Percentiles rank a stretch among this genome's conserved stretches.
phyloP scores from a whole-genome alignment of 371 early-diverging fungal species.

The Mucor piriformis region DNA sequence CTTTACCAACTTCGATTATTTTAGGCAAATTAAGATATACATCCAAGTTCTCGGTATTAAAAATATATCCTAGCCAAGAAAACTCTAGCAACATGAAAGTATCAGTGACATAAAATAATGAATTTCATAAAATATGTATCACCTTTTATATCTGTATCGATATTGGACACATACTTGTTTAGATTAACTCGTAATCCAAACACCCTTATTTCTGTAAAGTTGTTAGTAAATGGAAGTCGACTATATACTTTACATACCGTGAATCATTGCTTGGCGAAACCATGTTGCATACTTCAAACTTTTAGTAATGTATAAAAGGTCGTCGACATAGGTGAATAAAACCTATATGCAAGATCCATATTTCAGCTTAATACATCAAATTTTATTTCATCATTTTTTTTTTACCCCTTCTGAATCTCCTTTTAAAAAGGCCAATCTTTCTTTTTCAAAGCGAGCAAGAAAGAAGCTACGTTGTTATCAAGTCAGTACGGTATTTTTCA shows the following conservation, averaged over 20 bases:
- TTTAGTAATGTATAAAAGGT: slow-evolving; percentile 74
- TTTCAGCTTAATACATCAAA: too few species aligned
- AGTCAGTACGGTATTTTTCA: too few species aligned
- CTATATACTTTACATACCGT: slow-evolving; percentile 55
- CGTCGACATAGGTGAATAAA: slow-evolving; percentile 79
- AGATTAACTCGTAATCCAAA: slow-evolving; percentile 34
- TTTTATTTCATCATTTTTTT: too few species aligned
- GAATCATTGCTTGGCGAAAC: slow-evolving; percentile 53
- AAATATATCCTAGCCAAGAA: slow-evolving; percentile 82
- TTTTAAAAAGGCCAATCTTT: slow-evolving; percentile 19
- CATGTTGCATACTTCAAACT: slow-evolving; percentile 26
- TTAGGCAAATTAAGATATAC: slow-evolving; percentile 61
- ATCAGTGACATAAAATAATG: slow-evolving; percentile 2
- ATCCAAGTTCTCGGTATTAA: slow-evolving; percentile 66
- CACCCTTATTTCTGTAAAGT: slow-evolving; percentile 46
- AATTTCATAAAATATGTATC: neutral
- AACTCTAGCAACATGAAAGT: slow-evolving; percentile 66
- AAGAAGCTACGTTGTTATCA: slow-evolving; percentile 56
- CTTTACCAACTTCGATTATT: slow-evolving; percentile 34
- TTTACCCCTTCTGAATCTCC: slow-evolving; percentile 30
- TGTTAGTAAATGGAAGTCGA: slow-evolving; percentile 20
- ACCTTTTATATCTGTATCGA: slow-evolving; percentile 21
- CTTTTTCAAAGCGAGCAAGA: slow-evolving; percentile 72
- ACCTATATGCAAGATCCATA: slow-evolving; percentile 50
- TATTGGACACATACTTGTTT: slow-evolving; percentile 38